Conservation (phyloP, 2,329 filamentous ascomycete species). For the Neocatenulostroma microsporum region DNA sequence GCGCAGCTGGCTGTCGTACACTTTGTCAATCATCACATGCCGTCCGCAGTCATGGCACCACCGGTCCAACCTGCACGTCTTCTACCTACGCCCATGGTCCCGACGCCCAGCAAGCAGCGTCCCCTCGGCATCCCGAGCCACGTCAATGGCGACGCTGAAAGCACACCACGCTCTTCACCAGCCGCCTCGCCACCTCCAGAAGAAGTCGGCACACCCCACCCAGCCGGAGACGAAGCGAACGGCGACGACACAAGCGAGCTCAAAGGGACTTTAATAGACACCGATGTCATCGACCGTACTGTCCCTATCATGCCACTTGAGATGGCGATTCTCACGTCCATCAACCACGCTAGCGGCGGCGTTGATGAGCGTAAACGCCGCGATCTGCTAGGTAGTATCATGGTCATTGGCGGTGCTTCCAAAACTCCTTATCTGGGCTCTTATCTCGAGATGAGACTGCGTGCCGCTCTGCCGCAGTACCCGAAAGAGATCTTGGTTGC, state of each 20-base stretch:
- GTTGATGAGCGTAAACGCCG: constrained; percentile 80
- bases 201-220: constrained; percentile 58
- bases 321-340: constrained; percentile 79
- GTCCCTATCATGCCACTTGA: constrained; percentile 80
- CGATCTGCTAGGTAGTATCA: constrained; percentile 82
- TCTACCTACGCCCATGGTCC: constrained; percentile 18
- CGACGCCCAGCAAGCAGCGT: constrained; percentile 21
- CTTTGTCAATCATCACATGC: constrained; percentile 38
- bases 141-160: constrained; percentile 59
- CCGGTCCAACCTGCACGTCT: constrained; percentile 40
- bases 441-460: constrained; percentile 75
- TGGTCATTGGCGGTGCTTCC: constrained; percentile 79
- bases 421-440: constrained; percentile 73
- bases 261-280: constrained; percentile 38
- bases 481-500: constrained; percentile 61
- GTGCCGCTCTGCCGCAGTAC: constrained; percentile 54
- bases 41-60: constrained; percentile 33
- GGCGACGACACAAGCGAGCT: constrained; percentile 37
- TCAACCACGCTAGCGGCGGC: constrained; percentile 63
- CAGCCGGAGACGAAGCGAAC: constrained; percentile 32
- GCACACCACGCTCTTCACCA: constrained; percentile 75
- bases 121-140: constrained; percentile 61
- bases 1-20: constrained; percentile 66
- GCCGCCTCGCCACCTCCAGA: constrained; percentile 84
- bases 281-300: constrained; percentile 67